Evolutionary conservation across 2,329 filamentous ascomycete species (phyloP).

Genomic region (Fusarium chaquense): DNA sequence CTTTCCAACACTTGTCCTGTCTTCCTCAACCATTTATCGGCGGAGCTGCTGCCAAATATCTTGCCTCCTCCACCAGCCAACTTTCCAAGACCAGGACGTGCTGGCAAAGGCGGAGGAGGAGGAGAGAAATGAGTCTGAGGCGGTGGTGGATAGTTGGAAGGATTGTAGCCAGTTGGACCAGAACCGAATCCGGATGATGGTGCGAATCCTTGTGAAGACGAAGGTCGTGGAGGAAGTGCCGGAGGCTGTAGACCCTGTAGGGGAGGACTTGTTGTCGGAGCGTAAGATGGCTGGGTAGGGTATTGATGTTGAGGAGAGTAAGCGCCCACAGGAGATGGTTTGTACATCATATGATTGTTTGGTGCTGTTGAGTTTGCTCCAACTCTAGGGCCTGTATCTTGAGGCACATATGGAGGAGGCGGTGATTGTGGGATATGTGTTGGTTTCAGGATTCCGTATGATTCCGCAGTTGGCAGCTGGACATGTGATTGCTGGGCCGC

Average conservation of each 20-base stretch:
- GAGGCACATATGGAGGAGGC: slow-evolving; percentile 44
- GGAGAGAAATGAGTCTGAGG: slow-evolving; percentile 51
- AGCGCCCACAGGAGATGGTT: slow-evolving; percentile 23
- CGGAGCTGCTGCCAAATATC: slow-evolving; percentile 52
- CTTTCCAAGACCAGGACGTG: slow-evolving; percentile 40
- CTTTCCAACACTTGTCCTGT: slow-evolving; percentile 53
- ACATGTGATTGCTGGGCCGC: slow-evolving; percentile 21
- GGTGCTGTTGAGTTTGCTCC: slow-evolving; percentile 28
- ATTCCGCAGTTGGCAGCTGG: slow-evolving; percentile 23
- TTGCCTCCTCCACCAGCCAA: slow-evolving; percentile 36
- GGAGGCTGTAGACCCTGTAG: slow-evolving; percentile 36
- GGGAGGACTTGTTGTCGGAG: slow-evolving; percentile 16
- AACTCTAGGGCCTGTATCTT: slow-evolving; percentile 17
- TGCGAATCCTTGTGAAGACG: slow-evolving; percentile 36
- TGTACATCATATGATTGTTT: slow-evolving; percentile 30
- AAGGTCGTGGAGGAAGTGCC: slow-evolving; percentile 48
- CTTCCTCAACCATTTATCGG: slow-evolving; percentile 53
- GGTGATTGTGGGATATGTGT: slow-evolving; percentile 36
- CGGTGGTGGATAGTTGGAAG: slow-evolving; percentile 49
- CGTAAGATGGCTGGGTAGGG: slow-evolving; percentile 43
- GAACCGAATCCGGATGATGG: slow-evolving; percentile 36
- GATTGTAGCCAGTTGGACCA: slow-evolving; percentile 41
- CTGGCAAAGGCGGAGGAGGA: slow-evolving; percentile 36
- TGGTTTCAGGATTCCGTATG: slow-evolving; percentile 10
- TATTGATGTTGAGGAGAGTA: slow-evolving; percentile 41